phyloP scores from a whole-genome alignment of 75 land plant genomes.

The Picea sitchensis region DNA sequence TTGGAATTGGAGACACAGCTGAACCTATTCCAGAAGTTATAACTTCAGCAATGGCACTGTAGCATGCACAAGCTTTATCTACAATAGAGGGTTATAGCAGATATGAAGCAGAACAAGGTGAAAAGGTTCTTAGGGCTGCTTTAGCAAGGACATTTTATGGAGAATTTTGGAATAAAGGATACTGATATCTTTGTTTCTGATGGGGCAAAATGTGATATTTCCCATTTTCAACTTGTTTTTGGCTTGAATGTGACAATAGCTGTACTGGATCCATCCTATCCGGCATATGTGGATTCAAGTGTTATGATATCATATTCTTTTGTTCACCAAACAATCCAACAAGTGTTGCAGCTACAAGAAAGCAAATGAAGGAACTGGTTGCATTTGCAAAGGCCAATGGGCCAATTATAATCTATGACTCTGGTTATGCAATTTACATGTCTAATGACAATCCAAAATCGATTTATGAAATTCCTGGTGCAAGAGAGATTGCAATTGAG shows the following conservation, averaged over 20 bases:
- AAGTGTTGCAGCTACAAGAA: slow-evolving; percentile 35
- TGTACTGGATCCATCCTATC: no score
- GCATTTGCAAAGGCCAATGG: slow-evolving; percentile 46
- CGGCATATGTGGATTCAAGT: slow-evolving; percentile 48
- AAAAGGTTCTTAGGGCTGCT: slow-evolving; percentile 70
- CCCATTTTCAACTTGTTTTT: slow-evolving; percentile 48
- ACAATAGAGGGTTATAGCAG: slow-evolving; percentile 66
- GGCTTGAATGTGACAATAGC: no score
- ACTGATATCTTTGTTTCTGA: slow-evolving; percentile 90
- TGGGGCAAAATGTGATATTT: slow-evolving; percentile 91
- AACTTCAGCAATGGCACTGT: slow-evolving; percentile 7
- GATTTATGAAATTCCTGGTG: slow-evolving; percentile 48
- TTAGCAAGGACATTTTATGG: slow-evolving; percentile 65
- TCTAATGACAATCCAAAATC: slow-evolving; percentile 40
- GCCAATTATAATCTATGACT: slow-evolving; percentile 41
- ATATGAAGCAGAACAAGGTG: slow-evolving; percentile 83
- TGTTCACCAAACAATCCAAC: slow-evolving; percentile 55
- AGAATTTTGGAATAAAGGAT: slow-evolving; percentile 61
- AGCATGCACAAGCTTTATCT: slow-evolving; percentile 52
- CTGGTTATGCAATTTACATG: slow-evolving; percentile 48
- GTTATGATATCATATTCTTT: slow-evolving; percentile 51
- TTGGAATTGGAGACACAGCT: no score
- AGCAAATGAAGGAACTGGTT: slow-evolving; percentile 39
- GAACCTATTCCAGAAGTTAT: no score
- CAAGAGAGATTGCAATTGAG: slow-evolving; percentile 77